Evolutionary conservation across 1,284 basidiomycete species (phyloP), one percentile per base, ranked within the genome.

Genomic region (Apiotrichum mycotoxinovorans): DNA sequence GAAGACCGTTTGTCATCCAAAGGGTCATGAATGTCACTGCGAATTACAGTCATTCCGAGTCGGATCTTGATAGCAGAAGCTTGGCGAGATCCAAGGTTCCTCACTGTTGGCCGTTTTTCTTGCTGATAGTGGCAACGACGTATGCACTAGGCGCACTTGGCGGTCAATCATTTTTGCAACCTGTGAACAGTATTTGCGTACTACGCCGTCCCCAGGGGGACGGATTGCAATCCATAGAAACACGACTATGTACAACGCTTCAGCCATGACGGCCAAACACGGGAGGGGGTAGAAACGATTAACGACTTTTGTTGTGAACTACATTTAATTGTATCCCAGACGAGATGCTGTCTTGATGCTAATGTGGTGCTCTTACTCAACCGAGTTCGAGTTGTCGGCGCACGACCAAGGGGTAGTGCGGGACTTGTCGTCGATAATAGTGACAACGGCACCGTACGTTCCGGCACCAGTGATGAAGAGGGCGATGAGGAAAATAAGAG

Each of bases 391-490:
- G 57, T 72, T 72, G 56, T 72, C 70, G 25, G 58, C 63, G 42
- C 73, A 74, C 17, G 65, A 64, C 65, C 69, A 74, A 11, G 71
- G 66, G 2, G 52, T 59, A 18, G 61, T 57, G n/a, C 61, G 61
- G 12, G 50, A 57, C 18, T 60, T 54, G 44, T 62, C 61, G 10
- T 57, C 54, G 14, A 62, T 63, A 54, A 74, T 72, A 15, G 60
- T 60, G 20, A 62, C 50, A 34, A 71, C 64, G 2, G 67, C 61
- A 17, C 70, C 71, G 45, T 71, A 74, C 0, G 71, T 73, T 17
- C 67, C 66, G 4, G 62, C 66, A 8, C 63, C 58, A 30, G 63
- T 67, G 37, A 69, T 57, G 44, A 69, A 68, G 34, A 64, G 40
- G 40, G 66, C 67, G 42, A 66, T 48, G 41, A 65, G 20, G 35